Evolutionary conservation across 2,329 filamentous ascomycete species (phyloP), one percentile per base, ranked within the genome.

Genomic region (Aspergillus sp.): DNA sequence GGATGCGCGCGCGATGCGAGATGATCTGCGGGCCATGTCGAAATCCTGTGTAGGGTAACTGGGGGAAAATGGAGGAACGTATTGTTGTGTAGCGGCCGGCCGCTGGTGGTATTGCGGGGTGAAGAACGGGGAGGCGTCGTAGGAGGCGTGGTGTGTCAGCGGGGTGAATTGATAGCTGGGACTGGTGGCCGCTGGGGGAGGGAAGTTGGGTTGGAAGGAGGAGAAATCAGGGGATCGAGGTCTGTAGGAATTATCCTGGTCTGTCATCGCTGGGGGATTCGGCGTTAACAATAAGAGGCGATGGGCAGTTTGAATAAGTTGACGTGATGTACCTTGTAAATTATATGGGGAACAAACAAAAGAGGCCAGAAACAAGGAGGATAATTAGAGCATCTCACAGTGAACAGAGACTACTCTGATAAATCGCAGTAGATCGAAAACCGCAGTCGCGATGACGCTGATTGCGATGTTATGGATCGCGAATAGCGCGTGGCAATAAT

Each of bases 211-310:
- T 56, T 72, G 61, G 60, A 74, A 71, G 60, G 68, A 71, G 52
- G 78, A 77, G 56, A 81, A 70, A 56, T 76, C 72, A 58, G 74
- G 74, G 41, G 73, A 75, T 60, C 66, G 67, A 52, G 73, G 73
- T 57, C 71, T 67, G 62, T 75, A 75, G 25, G 66, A 64, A 47
- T 66, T 69, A 54, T 72, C 66, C 58, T 66, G 65, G 54, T 71
- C 69, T 61, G 68, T 72, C 69, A 72, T 72, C 56, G 61, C 63
- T 70, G 57, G 51, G 53, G 52, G 47, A 49, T 48, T 48, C 44
- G 22, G 13, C 23, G 41, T 56, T 51, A 56, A 49, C 52, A 45
- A 52, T 43, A 22, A 17, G 13, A 23, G 12, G 17, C 15, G 12
- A 41, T 6, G 22, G 12, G n/a, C 17, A 12, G 25, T 30, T 37